Conservation (phyloP, 176 grass and related monocot species). For the Themeda triandra region DNA sequence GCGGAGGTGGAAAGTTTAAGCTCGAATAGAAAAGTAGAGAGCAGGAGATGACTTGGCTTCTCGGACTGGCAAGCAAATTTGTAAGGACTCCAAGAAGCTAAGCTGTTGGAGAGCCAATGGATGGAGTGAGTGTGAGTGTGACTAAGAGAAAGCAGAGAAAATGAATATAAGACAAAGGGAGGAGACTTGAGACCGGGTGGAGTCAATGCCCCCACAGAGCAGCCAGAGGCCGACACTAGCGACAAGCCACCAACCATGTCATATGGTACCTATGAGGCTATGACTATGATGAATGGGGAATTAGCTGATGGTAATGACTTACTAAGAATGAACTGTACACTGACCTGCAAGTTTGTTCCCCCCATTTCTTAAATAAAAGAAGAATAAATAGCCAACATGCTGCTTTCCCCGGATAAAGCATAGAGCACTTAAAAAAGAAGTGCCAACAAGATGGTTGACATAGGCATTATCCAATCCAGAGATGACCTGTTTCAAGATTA, state of each 20-base stretch:
- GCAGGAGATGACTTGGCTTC: neutral
- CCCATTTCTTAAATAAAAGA: neutral
- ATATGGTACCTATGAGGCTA: neutral
- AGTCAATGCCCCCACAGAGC: neutral
- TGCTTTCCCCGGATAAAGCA: neutral
- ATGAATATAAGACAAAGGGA: neutral
- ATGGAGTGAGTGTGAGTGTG: neutral
- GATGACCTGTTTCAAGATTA: neutral
- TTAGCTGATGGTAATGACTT: neutral
- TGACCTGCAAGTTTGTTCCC: too few relatives aligned
- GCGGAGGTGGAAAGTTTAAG: neutral
- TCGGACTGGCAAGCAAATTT: neutral
- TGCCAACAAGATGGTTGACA: neutral
- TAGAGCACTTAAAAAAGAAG: neutral
- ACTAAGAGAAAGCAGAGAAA: neutral
- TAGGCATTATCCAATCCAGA: neutral
- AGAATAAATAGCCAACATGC: neutral
- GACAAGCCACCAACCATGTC: neutral
- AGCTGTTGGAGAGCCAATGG: neutral
- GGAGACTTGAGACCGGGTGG: neutral
- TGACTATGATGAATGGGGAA: neutral
- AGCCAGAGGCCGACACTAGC: too few relatives aligned
- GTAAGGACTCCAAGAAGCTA: neutral
- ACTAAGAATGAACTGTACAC: neutral
- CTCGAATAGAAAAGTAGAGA: neutral